Percentiles rank a stretch among this genome's conserved stretches.
These are phyloP conservation scores for Leccinum barrowsii DNA, from an alignment of 768 basidiomycete species.

Conservation along the genomic window DNA sequence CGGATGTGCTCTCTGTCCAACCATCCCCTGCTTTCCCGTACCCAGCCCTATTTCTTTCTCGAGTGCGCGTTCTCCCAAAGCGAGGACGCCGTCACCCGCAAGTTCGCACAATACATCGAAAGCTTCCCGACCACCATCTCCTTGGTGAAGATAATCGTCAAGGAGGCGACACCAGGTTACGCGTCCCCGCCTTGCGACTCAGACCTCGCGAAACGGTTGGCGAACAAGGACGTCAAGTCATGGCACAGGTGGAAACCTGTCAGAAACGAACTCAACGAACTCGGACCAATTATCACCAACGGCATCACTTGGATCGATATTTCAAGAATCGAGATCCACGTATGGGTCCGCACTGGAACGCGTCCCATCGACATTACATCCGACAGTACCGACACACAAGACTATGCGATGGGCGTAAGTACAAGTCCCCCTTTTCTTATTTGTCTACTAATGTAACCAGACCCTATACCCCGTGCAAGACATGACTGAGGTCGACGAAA, in stretches of 20 bases:
- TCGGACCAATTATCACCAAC: neutral
- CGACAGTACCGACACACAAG: neutral
- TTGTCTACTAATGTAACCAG: neutral
- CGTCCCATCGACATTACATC: neutral
- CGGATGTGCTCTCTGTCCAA: too few species aligned
- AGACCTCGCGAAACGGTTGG: neutral
- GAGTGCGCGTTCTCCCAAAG: neutral
- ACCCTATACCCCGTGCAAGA: neutral
- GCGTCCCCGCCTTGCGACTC: neutral
- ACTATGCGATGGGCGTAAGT: neutral
- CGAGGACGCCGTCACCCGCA: neutral
- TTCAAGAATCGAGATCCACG: neutral
- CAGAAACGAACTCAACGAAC: neutral
- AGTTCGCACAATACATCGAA: neutral
- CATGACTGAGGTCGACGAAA: neutral
- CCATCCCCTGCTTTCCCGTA: neutral
- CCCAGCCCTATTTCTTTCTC: neutral
- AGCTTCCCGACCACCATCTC: neutral
- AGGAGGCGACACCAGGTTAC: neutral
- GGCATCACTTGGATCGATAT: neutral
- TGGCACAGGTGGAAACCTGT: neutral
- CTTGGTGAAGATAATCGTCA: neutral
- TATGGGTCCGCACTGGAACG: neutral
- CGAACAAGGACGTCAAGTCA: neutral
- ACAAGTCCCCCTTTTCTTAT: neutral